Evolutionary conservation across 2,329 filamentous ascomycete genomes (phyloP).

Genomic region (Monosporascus sp.): DNA sequence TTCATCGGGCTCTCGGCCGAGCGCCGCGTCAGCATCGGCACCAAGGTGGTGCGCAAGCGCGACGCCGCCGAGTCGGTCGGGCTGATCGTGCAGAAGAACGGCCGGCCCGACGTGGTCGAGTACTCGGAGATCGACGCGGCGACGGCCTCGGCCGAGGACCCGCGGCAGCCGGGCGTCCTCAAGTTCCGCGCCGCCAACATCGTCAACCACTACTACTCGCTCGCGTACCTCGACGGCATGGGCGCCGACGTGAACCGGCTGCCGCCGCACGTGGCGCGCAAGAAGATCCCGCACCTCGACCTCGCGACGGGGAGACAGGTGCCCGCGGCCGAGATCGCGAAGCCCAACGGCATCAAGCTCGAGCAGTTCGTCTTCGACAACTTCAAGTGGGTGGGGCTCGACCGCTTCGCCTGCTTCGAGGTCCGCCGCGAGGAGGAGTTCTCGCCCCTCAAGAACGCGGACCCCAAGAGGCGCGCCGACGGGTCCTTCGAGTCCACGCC

Average conservation of each 20-base stretch:
- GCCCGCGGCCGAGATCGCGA: constrained; percentile 65
- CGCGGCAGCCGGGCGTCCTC: constrained; percentile 73
- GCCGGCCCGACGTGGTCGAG: constrained; percentile 94
- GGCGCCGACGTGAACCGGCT: constrained; percentile 80
- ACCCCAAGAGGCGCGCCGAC: constrained; percentile 46
- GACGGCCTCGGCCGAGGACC: constrained; percentile 84
- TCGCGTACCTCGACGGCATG: constrained; percentile 85
- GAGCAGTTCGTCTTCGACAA: constrained; percentile 99
- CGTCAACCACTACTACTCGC: constrained; percentile 99
- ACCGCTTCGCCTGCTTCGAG: constrained; percentile 92
- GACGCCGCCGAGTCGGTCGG: constrained; percentile 94
- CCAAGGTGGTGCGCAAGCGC: constrained; percentile 98
- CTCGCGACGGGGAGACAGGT: constrained; percentile 70
- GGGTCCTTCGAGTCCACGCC: constrained; percentile 63
- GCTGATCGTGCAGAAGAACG: constrained; percentile 90
- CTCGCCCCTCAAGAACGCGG: constrained; percentile 85
- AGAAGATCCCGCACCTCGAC: constrained; percentile 93
- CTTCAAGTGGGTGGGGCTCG: constrained; percentile 80
- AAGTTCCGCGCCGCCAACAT: constrained; percentile 99
- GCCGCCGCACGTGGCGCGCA: constrained; percentile 91
- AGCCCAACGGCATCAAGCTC: constrained; percentile 96
- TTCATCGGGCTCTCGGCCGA: constrained; percentile 92
- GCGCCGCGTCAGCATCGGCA: constrained; percentile 89
- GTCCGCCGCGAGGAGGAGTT: constrained; percentile 97
- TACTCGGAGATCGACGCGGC: constrained; percentile 93